These are phyloP conservation scores for Barnettozyma sp. DNA, from an alignment of 805 yeast species.

Conservation along the genomic window DNA sequence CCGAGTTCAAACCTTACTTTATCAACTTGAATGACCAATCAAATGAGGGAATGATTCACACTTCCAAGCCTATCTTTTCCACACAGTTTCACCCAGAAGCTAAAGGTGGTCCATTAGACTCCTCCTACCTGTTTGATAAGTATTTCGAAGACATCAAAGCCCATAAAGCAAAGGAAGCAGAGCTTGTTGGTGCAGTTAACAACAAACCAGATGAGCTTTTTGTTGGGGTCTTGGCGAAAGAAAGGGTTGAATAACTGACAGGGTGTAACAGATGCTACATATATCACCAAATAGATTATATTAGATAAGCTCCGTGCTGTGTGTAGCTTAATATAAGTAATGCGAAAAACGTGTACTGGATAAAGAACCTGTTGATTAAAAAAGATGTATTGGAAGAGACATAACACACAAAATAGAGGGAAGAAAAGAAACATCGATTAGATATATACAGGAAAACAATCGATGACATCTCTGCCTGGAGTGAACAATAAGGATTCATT, in stretches of 20 bases:
- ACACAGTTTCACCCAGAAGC: slow-evolving; percentile 99
- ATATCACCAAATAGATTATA: too few species aligned
- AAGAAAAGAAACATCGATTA: too few species aligned
- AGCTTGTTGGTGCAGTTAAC: slow-evolving; percentile 34
- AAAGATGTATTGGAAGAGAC: too few species aligned
- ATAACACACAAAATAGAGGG: too few species aligned
- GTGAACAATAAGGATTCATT: slow-evolving; percentile 6
- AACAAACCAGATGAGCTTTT: slow-evolving; percentile 42
- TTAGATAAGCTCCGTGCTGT: too few species aligned
- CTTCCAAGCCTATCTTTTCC: slow-evolving; percentile 81
- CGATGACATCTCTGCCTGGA: too few species aligned
- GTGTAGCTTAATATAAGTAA: too few species aligned
- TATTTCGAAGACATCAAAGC: slow-evolving; percentile 64
- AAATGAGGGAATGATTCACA: slow-evolving; percentile 96
- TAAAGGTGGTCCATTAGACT: slow-evolving; percentile 97
- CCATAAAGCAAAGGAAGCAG: slow-evolving; percentile 41
- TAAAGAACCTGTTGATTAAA: too few species aligned
- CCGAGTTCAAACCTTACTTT: slow-evolving; percentile 81
- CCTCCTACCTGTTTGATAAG: slow-evolving; percentile 84
- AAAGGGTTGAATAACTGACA: slow-evolving; percentile 42
- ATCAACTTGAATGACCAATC: slow-evolving; percentile 91
- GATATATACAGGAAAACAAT: too few species aligned
- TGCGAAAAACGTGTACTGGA: too few species aligned
- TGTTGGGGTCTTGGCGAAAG: slow-evolving; percentile 58
- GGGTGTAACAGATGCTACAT: too few species aligned